Evolutionary conservation across 78 protist species (phyloP).

Genomic region (Chrysochromulina tobinii): DNA sequence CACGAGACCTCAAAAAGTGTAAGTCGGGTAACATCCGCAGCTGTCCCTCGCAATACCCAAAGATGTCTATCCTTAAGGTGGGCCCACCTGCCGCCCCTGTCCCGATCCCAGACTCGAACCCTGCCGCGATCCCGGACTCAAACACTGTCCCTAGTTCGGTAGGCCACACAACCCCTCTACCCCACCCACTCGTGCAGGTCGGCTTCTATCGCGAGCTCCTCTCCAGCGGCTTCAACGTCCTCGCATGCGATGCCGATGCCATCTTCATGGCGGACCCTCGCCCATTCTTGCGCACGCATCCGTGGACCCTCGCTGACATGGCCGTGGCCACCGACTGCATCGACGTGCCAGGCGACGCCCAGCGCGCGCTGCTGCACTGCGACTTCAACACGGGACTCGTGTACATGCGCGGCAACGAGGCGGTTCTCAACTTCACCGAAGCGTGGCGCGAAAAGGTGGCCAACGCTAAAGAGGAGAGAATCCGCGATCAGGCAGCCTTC

Average conservation of each 20-base stretch:
- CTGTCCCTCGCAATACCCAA: background rate
- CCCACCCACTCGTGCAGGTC: background rate
- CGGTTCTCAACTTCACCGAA: background rate
- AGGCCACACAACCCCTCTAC: no score
- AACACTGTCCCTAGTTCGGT: no score
- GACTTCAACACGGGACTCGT: conserved; percentile 29
- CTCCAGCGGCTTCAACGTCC: background rate
- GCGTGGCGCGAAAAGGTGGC: conserved; percentile 4
- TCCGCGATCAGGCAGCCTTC: conserved; percentile 22
- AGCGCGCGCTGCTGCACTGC: background rate
- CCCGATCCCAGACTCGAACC: no score
- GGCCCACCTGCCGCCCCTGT: no score
- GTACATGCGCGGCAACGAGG: background rate
- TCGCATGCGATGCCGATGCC: conserved; percentile 26
- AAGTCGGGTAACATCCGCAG: background rate
- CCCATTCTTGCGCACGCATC: background rate
- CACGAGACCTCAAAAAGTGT: background rate
- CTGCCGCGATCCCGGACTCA: no score
- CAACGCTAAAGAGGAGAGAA: background rate
- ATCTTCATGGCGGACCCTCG: conserved; percentile 17
- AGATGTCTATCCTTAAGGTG: conserved; percentile 5
- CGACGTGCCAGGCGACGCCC: background rate
- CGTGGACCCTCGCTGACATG: background rate
- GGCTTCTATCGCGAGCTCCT: conserved; percentile 19
- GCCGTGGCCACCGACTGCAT: conserved; percentile 32